These are phyloP conservation scores for Astrothelium subdiscretum DNA, from an alignment of 495 filamentous ascomycete species.

Conservation along the genomic window DNA sequence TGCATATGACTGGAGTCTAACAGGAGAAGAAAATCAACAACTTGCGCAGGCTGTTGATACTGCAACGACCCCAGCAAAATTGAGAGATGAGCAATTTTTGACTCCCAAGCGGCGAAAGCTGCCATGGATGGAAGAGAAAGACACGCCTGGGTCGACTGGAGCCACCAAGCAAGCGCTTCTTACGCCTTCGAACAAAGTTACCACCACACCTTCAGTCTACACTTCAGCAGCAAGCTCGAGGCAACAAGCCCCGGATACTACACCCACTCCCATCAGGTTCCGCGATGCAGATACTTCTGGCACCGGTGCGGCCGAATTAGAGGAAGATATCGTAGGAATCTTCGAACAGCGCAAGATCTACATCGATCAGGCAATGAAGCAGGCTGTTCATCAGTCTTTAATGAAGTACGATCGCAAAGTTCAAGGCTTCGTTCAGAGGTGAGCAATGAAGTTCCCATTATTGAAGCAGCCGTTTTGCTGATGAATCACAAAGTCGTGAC, in stretches of 20 bases:
- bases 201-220: neutral
- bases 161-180: slow-evolving; percentile 1
- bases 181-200: slow-evolving; percentile 7
- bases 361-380: slow-evolving; percentile 5
- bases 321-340: neutral
- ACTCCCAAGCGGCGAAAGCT: slow-evolving; percentile 36
- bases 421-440: slow-evolving; percentile 45
- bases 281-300: neutral
- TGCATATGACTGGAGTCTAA: slow-evolving; percentile 11
- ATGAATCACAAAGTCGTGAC: slow-evolving; percentile 33
- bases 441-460: neutral
- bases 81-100: neutral
- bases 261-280: neutral
- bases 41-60: slow-evolving; percentile 12
- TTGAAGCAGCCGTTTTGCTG: neutral
- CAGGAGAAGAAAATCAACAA: slow-evolving; percentile 11
- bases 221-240: neutral
- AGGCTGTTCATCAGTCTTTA: slow-evolving; percentile 27
- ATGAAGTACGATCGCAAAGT: slow-evolving; percentile 43
- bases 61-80: slow-evolving; percentile 34
- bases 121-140: slow-evolving; percentile 14
- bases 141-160: neutral
- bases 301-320: neutral
- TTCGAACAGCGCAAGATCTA: neutral
- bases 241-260: neutral